Percentiles rank a stretch among this genome's conserved stretches.
phyloP scores from a whole-genome alignment of 1,139 yeast species.

The Saccharomyces hybrid region DNA sequence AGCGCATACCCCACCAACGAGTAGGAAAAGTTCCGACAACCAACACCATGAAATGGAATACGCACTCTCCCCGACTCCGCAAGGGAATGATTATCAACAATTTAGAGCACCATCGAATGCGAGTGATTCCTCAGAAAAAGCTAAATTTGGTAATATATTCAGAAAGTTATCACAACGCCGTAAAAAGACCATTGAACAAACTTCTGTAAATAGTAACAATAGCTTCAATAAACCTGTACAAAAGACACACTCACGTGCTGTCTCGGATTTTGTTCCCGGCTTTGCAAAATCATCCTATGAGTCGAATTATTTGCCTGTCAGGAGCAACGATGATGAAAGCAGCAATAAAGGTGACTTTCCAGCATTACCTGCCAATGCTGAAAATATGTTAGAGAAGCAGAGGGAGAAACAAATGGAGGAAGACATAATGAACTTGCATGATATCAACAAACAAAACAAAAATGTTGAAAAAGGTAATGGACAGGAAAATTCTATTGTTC shows the following conservation, averaged over 20 bases:
- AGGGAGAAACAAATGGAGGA: slow-evolving; percentile 14
- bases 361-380: slow-evolving; percentile 26
- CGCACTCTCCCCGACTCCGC: slow-evolving; percentile 8
- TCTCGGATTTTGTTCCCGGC: slow-evolving; percentile 32
- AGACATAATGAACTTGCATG: slow-evolving; percentile 11
- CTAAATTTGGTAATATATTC: slow-evolving; percentile 24
- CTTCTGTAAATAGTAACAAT: slow-evolving; percentile 3
- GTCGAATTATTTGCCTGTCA: neutral
- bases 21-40: slow-evolving; percentile 10
- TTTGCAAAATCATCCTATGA: slow-evolving; percentile 5
- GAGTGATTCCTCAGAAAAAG: slow-evolving; percentile 13
- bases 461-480: neutral
- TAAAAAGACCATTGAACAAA: slow-evolving; percentile 10
- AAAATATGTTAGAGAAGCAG: slow-evolving; percentile 21
- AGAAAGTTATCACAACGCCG: slow-evolving; percentile 27
- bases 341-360: slow-evolving; percentile 14
- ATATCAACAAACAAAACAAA: neutral
- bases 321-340: neutral
- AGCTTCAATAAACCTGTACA: slow-evolving; percentile 5
- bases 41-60: slow-evolving; percentile 13
- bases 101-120: neutral
- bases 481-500: slow-evolving; percentile 4
- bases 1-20: slow-evolving; percentile 49
- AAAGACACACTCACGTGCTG: slow-evolving; percentile 33
- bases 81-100: slow-evolving; percentile 15